A percentile compares a stretch with the other conserved stretches of the same genome.
Evolutionary conservation across 2,329 filamentous ascomycete species (phyloP).

Genomic region (Colletotrichum camelliae): DNA sequence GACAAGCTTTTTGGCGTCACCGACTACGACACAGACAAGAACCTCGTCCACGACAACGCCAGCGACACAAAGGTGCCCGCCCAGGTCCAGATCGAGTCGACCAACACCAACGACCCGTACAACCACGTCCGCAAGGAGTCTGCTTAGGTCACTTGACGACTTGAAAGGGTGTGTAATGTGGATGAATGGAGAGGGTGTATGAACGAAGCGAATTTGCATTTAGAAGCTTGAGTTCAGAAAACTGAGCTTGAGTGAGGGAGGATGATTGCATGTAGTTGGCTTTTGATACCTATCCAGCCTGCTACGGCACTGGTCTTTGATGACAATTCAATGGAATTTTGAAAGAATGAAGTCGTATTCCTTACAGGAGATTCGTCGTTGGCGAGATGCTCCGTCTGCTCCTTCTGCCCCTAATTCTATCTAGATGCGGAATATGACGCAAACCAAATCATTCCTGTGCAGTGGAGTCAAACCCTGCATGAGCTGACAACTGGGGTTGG

Average conservation of each 20-base stretch:
- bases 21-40: conserved; percentile 19
- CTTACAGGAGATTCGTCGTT: neutral
- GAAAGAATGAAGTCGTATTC: neutral
- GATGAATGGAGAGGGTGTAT: neutral
- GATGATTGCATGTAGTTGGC: neutral
- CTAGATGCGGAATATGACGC: neutral
- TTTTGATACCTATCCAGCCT: conserved; percentile 18
- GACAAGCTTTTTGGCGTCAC: conserved; percentile 21
- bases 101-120: conserved; percentile 10
- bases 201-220: neutral
- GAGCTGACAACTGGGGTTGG: neutral
- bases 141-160: neutral
- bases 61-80: conserved; percentile 11
- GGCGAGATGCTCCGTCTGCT: neutral
- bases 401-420: neutral
- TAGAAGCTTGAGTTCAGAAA: neutral
- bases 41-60: conserved; percentile 3
- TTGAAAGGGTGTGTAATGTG: neutral
- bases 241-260: neutral
- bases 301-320: conserved; percentile 1
- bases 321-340: neutral
- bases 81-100: conserved; percentile 14
- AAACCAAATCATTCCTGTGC: neutral
- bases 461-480: neutral
- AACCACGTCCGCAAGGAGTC: conserved; percentile 19